Conservation (phyloP, 164 flowering plant genomes). For the Pachysandra terminalis region DNA sequence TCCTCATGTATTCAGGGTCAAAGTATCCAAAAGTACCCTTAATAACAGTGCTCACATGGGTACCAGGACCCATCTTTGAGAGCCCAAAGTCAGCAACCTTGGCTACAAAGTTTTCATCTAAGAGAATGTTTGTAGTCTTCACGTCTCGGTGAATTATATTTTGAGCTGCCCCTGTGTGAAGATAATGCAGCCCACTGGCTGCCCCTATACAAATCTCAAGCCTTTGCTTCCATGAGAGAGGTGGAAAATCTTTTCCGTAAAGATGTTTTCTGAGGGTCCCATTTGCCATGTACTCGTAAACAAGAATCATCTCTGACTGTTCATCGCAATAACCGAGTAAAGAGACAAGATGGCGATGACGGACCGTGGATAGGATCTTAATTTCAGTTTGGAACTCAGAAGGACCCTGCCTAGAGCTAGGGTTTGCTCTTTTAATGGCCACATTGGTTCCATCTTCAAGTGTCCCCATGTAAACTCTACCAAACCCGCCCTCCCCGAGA, state of each 20-base stretch:
- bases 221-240: slow-evolving; percentile 30
- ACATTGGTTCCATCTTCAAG: slow-evolving; percentile 22
- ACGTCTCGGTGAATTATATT: slow-evolving; percentile 27
- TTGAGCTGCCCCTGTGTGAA: slow-evolving; percentile 26
- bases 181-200: slow-evolving; percentile 29
- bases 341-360: slow-evolving; percentile 28
- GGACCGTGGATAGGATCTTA: slow-evolving; percentile 24
- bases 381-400: slow-evolving; percentile 26
- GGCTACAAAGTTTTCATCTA: slow-evolving; percentile 22
- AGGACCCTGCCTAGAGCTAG: slow-evolving; percentile 23
- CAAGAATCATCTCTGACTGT: slow-evolving; percentile 24
- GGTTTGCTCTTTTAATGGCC: slow-evolving; percentile 26
- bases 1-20: slow-evolving; percentile 25
- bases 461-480: slow-evolving; percentile 25
- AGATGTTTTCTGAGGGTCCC: slow-evolving; percentile 27
- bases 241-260: slow-evolving; percentile 21
- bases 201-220: slow-evolving; percentile 29
- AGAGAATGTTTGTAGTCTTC: slow-evolving; percentile 24
- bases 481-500: slow-evolving; percentile 26
- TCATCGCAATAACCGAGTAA: slow-evolving; percentile 28
- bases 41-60: slow-evolving; percentile 25
- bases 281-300: slow-evolving; percentile 27
- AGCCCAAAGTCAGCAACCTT: slow-evolving; percentile 29
- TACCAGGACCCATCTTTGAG: slow-evolving; percentile 24
- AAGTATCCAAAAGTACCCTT: slow-evolving; percentile 28